A percentile compares a stretch with the other conserved stretches of the same genome.
These are phyloP conservation scores for Parachaetomium inaequale DNA, from an alignment of 495 filamentous ascomycete species.

Conservation along the genomic window DNA sequence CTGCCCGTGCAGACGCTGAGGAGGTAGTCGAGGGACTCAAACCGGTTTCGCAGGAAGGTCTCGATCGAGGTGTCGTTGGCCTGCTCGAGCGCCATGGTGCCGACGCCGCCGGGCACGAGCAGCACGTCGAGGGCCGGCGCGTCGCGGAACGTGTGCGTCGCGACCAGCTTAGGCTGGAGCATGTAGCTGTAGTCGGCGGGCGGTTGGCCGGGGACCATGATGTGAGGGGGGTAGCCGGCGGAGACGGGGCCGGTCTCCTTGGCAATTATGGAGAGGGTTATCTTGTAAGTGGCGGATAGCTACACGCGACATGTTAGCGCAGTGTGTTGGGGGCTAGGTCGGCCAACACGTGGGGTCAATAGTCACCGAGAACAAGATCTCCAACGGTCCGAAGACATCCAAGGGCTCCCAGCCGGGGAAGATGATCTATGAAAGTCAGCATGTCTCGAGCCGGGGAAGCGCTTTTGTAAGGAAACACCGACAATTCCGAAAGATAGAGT, in stretches of 20 bases:
- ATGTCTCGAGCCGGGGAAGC: not conserved
- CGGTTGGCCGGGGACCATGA: conserved; percentile 2
- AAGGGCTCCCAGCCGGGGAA: conserved; percentile 31
- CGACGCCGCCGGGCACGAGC: conserved; percentile 62
- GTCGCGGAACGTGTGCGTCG: conserved; percentile 58
- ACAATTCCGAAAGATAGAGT: conserved; percentile 17
- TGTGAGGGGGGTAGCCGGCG: conserved; percentile 5
- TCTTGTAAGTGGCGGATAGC: conserved; percentile 8
- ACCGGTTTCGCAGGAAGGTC: conserved; percentile 44
- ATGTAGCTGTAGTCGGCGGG: conserved; percentile 27
- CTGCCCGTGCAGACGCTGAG: conserved; percentile 62
- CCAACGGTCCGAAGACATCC: conserved; percentile 53
- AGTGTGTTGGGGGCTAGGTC: not conserved
- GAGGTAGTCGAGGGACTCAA: conserved; percentile 50
- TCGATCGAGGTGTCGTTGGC: conserved; percentile 37
- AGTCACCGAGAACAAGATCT: conserved; percentile 42
- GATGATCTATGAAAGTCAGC: conserved; percentile 11
- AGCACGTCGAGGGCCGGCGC: conserved; percentile 57
- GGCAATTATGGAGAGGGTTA: conserved; percentile 25
- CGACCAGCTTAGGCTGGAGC: conserved; percentile 48
- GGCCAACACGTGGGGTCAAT: not conserved
- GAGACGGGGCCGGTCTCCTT: conserved; percentile 15
- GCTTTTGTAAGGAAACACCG: not conserved
- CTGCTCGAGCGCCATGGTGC: conserved; percentile 36
- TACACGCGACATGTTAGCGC: conserved; percentile 21